A percentile compares a stretch with the other conserved stretches of the same genome.
phyloP scores from a whole-genome alignment of 805 yeast species.

The Kluyveromyces aestuarii region DNA sequence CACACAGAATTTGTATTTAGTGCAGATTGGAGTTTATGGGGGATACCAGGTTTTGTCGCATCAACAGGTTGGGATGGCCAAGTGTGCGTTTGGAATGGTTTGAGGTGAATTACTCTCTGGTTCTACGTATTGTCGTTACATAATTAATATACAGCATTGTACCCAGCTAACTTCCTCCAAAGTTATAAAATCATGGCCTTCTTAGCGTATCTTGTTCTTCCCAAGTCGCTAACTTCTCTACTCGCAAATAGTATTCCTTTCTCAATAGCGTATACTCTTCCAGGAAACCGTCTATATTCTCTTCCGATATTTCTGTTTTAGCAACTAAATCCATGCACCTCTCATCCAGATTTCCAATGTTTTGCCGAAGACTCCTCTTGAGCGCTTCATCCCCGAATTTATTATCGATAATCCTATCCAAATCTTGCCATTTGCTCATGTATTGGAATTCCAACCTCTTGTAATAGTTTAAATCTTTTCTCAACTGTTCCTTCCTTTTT shows the following conservation, averaged over 20 bases:
- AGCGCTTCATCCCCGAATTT: conserved; percentile 33
- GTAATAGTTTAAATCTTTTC: conserved; percentile 19
- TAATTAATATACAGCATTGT: neutral
- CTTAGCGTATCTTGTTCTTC: conserved; percentile 15
- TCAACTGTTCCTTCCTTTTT: conserved; percentile 16
- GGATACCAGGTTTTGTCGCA: conserved; percentile 90
- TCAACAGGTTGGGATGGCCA: conserved; percentile 96
- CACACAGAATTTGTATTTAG: conserved; percentile 91
- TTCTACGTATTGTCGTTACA: neutral
- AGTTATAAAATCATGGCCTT: conserved; percentile 1
- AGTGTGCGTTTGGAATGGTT: conserved; percentile 79
- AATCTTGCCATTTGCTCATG: conserved; percentile 28
- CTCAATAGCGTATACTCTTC: conserved; percentile 34
- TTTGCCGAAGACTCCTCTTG: conserved; percentile 20
- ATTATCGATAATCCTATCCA: conserved; percentile 29
- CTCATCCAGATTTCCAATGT: conserved; percentile 26
- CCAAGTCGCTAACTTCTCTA: conserved; percentile 41
- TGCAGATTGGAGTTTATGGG: conserved; percentile 95
- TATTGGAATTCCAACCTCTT: conserved; percentile 24
- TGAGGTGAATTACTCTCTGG: neutral
- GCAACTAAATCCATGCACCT: conserved; percentile 6
- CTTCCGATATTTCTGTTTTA: neutral
- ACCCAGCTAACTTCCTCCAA: neutral
- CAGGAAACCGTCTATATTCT: conserved; percentile 30
- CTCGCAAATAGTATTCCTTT: conserved; percentile 34